Evolutionary conservation across 495 filamentous ascomycete species (phyloP), one percentile per base, ranked within the genome.

Genomic region (Aspergillus cristatus): DNA sequence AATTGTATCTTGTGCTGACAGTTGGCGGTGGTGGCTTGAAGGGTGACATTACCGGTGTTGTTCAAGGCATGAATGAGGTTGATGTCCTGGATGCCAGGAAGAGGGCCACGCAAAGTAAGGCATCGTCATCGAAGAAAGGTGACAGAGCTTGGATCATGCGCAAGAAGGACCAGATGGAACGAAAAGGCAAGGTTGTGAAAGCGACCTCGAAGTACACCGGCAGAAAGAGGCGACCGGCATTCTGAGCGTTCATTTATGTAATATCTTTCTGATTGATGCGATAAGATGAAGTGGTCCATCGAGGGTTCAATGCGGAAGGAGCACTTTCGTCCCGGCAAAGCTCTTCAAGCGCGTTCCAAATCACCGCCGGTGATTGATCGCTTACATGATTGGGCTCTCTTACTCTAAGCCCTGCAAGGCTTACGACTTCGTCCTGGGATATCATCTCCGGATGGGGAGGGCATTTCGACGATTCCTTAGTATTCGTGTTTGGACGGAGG

Each of bases 91-190:
- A 94, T 62, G 60, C 73, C 29, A 65, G 85, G 50, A 77, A 62
- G 69, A 76, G 58, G 55, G 66, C 54, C 51, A 40, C 48, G 37
- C 62, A 65, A 40, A 43, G 59, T 8, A 62, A 68, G 48, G 72
- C 64, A 39, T 65, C 70, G 17, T 63, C 70, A 0, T 62, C 71
- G 13, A 60, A 54, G 33, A 94, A 94, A 63, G 87, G 88, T 3
- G 81, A 81, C 48, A 94, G 84, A 60, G 72, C 69, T 24, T 96
- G 89, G 88, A 95, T 98, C 46, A 48, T 91, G 66, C 75, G 76
- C 51, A 98, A 96, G 65, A 98, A 98, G 65, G 86, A 93, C 45
- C 85, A 93, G 64, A 89, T 91, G 84, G 81, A 86, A 58, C 72
- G 73, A 51, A 94, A 94, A 63, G 91, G 91, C 14, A 96, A 91